These are phyloP conservation scores for Mycena belliarum DNA, from an alignment of 768 basidiomycete species.

Conservation along the genomic window DNA sequence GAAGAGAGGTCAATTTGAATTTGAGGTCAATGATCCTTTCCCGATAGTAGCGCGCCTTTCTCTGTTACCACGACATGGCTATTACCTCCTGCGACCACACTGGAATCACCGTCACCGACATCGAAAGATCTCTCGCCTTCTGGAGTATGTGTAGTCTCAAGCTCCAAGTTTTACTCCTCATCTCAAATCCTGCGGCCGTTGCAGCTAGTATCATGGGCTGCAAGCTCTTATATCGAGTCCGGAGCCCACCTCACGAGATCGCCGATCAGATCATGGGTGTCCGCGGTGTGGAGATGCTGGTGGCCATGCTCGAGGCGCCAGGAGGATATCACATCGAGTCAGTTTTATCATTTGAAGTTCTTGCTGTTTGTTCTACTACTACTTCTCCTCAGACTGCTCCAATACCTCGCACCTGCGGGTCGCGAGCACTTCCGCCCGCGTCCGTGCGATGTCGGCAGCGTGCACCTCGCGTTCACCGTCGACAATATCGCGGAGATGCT, in stretches of 20 bases:
- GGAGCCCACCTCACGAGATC: neutral
- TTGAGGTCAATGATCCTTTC: too few species aligned
- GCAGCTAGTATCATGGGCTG: neutral
- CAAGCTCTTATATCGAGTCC: neutral
- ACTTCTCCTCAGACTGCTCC: neutral
- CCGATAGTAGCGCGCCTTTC: too few species aligned
- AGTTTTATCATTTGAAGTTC: neutral
- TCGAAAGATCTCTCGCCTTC: neutral
- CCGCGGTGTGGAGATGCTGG: neutral
- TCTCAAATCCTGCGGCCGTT: too few species aligned
- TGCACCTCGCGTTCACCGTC: neutral
- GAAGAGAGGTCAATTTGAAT: too few species aligned
- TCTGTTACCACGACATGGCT: neutral
- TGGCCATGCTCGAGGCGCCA: neutral
- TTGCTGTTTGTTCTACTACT: too few species aligned
- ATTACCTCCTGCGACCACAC: constrained; percentile 1
- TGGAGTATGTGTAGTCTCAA: neutral
- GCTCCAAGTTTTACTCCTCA: too few species aligned
- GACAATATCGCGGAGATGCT: neutral
- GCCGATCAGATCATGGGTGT: neutral
- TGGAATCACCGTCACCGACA: neutral
- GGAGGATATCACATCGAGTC: neutral
- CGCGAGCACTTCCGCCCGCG: neutral
- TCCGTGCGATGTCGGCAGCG: neutral
- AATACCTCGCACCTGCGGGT: neutral